Evolutionary conservation across 768 basidiomycete genomes (phyloP).

Genomic region (Lentinula aciculospora): DNA sequence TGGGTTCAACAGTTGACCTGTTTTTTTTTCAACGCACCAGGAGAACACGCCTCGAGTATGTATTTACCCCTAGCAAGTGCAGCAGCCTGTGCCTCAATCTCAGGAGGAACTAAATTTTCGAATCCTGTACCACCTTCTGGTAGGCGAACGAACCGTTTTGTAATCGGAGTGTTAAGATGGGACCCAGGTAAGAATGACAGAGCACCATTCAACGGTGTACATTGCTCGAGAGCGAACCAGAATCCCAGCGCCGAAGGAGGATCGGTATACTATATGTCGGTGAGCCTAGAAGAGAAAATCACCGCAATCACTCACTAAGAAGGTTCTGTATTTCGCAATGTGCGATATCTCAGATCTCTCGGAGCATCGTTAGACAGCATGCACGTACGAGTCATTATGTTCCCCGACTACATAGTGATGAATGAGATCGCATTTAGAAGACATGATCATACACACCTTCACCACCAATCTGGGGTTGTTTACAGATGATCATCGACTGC

Average conservation of each 20-base stretch:
- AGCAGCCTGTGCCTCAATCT: slow-evolving; percentile 24
- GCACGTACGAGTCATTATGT: slow-evolving; percentile 88
- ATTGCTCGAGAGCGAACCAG: slow-evolving; percentile 93
- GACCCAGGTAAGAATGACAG: slow-evolving; percentile 89
- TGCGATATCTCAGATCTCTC: neutral
- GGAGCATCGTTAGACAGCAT: neutral
- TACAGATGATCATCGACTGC: slow-evolving; percentile 95
- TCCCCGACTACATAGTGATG: slow-evolving; percentile 54
- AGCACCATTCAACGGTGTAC: slow-evolving; percentile 78
- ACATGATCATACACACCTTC: slow-evolving; percentile 50
- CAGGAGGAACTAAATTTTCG: slow-evolving; percentile 46
- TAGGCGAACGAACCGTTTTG: slow-evolving; percentile 82
- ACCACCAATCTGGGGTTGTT: slow-evolving; percentile 90
- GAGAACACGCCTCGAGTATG: slow-evolving; percentile 63
- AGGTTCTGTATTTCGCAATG: slow-evolving; percentile 43
- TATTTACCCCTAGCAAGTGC: slow-evolving; percentile 41
- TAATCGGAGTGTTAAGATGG: slow-evolving; percentile 67
- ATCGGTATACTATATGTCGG: slow-evolving; percentile 66
- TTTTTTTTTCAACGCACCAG: slow-evolving; percentile 40
- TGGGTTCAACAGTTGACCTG: neutral
- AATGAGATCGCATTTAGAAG: neutral
- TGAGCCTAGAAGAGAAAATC: neutral
- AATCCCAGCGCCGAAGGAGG: slow-evolving; percentile 92
- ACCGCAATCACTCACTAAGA: slow-evolving; percentile 44
- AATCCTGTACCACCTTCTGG: slow-evolving; percentile 81